Base-by-base conservation (phyloP, 345 rosid genomes). In the Laguncularia racemosa region DNA sequence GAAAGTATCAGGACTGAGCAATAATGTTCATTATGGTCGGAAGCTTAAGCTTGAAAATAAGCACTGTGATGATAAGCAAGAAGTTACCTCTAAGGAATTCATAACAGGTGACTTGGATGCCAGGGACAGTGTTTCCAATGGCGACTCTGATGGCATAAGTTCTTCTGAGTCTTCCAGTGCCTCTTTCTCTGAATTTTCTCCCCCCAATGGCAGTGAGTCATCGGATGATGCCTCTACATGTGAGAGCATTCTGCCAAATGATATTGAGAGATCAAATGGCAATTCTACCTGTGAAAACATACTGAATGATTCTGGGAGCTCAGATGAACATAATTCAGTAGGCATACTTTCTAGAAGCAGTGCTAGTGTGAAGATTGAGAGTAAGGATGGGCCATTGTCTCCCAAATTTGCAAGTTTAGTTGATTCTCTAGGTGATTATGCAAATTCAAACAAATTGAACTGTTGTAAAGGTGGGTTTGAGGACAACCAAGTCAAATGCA, bases 391-490 rank as follows among this genome's bases (percentile, higher is more conserved):
- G 59, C 73, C 79, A 21, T 26, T 67, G 46, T 95, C 96, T 63
- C 95, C 97, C 18, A 88, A 89, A 61, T 89, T 87, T 81, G 75
- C 84, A 50, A 66, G 69, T 64, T 78, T 84, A 85, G 89, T 80
- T 52, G 85, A 82, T 64, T 76, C 89, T 63, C 76, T 81, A 6
- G 74, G 74, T 72, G 70, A 62, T 56, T 72, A 71, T 16, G 66
- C 73, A 50, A 67, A 58, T 58, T 20, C 65, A 40, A 68, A 69
- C 61, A 60, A 70, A 59, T 49, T 48, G 58, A 64, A 60, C 58
- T 61, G 57, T 66, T 71, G 48, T 16, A 73, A 73, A 56, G 66
- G 73, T 59, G 64, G 17, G 23, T 60, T 28, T 63, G 50, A 51
- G 48, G 66, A 65, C 46, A 18, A 45, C 26, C 60, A 51, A 16